These are phyloP conservation scores for Acacia crassicarpa DNA, from an alignment of 306 rosid species.

Conservation along the genomic window DNA sequence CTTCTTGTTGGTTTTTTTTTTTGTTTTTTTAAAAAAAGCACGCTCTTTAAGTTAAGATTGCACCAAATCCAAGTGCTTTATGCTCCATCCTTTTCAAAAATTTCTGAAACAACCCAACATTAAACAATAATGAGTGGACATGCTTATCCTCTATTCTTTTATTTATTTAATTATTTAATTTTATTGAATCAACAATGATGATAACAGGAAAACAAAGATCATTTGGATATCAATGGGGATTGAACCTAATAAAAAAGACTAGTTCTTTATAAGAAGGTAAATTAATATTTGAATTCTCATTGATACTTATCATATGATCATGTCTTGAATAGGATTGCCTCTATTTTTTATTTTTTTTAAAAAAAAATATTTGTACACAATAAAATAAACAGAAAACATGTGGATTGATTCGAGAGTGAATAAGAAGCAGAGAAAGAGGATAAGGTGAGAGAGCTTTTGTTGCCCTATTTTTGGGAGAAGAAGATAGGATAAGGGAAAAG, in stretches of 20 bases:
- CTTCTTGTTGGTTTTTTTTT: too few species aligned
- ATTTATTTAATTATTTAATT: not conserved
- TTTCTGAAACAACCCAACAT: not conserved
- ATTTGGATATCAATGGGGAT: not conserved
- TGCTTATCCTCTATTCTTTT: not conserved
- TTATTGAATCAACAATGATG: not conserved
- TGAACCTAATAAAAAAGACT: too few species aligned
- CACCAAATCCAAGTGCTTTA: not conserved
- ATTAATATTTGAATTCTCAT: too few species aligned
- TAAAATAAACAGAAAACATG: not conserved
- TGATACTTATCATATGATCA: rapidly evolving
- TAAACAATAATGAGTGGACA: not conserved
- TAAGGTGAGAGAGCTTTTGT: not conserved
- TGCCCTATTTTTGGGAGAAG: not conserved
- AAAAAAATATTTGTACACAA: too few species aligned
- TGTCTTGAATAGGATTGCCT: too few species aligned
- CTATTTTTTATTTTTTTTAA: too few species aligned
- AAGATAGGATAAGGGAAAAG: not conserved
- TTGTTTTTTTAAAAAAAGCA: too few species aligned
- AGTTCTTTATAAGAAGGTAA: too few species aligned
- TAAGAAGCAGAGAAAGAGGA: not conserved
- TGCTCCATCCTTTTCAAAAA: not conserved
- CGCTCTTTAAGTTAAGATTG: not conserved
- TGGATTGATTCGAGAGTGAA: not conserved
- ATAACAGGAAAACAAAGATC: not conserved